Conservation (phyloP, 495 filamentous ascomycete genomes). For the Penicillium atrosanguineum region DNA sequence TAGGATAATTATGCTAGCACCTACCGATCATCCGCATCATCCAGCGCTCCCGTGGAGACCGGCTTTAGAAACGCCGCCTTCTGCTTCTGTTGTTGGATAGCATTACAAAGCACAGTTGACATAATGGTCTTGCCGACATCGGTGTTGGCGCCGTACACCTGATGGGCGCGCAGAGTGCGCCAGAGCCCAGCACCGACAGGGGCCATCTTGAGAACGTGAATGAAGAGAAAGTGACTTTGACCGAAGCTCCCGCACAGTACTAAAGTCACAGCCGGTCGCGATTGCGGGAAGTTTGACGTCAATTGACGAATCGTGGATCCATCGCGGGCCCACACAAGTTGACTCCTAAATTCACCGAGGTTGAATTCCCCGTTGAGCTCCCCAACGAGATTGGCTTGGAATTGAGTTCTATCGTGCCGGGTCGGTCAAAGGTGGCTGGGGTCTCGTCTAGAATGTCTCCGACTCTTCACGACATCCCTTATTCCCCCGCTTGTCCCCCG, state of each 20-base stretch:
- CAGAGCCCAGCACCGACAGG: slow-evolving; percentile 52
- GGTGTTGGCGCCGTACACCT: slow-evolving; percentile 78
- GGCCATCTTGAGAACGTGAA: slow-evolving; percentile 17
- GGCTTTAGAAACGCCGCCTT: slow-evolving; percentile 68
- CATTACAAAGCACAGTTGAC: slow-evolving; percentile 65
- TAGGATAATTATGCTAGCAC: background rate
- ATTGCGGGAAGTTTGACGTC: slow-evolving; percentile 10
- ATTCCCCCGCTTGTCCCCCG: slow-evolving; percentile 1
- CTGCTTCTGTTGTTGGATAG: slow-evolving; percentile 47
- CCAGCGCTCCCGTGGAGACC: slow-evolving; percentile 65
- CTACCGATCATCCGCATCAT: slow-evolving; percentile 67
- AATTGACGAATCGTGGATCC: slow-evolving; percentile 15
- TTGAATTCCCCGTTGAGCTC: slow-evolving; percentile 17
- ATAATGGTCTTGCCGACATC: slow-evolving; percentile 78
- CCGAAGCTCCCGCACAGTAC: background rate
- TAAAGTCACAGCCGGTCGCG: slow-evolving; percentile 5
- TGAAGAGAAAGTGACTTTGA: background rate
- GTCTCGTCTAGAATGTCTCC: background rate
- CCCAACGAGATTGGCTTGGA: slow-evolving; percentile 8
- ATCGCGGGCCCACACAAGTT: slow-evolving; percentile 9
- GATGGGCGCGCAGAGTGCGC: slow-evolving; percentile 60
- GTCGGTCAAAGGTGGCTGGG: background rate
- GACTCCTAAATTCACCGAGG: slow-evolving; percentile 21
- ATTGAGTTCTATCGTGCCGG: background rate
- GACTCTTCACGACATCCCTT: background rate